These are phyloP conservation scores for Claviceps sorghi DNA, from an alignment of 2,329 filamentous ascomycete genomes.

Conservation along the genomic window DNA sequence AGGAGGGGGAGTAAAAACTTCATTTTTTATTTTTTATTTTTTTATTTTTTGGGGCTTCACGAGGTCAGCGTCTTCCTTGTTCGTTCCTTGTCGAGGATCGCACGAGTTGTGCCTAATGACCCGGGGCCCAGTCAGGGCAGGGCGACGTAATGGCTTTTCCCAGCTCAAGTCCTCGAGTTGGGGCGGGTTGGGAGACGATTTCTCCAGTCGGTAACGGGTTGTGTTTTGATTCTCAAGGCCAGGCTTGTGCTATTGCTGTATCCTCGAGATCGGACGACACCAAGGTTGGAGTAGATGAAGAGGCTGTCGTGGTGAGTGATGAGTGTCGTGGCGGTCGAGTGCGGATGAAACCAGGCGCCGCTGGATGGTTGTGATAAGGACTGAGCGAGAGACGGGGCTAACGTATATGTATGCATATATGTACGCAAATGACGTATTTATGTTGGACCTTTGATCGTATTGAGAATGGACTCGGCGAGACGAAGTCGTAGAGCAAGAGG, in stretches of 20 bases:
- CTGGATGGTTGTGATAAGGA: background rate
- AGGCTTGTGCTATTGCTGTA: too few relatives aligned
- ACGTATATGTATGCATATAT: background rate
- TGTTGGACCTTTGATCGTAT: background rate
- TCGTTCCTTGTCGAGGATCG: background rate
- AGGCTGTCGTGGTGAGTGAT: background rate
- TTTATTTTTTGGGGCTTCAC: background rate
- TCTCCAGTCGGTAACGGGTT: too few relatives aligned
- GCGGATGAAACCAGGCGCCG: too few relatives aligned
- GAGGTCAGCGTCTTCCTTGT: background rate
- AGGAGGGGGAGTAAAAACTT: conserved; percentile 2
- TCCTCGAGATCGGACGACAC: background rate
- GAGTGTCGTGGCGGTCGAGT: background rate
- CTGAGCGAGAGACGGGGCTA: background rate
- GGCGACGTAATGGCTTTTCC: background rate
- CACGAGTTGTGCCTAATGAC: background rate
- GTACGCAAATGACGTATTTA: background rate
- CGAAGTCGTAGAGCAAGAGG: too few relatives aligned
- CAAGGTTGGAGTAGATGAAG: background rate
- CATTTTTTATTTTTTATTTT: background rate
- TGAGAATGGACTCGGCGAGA: too few relatives aligned
- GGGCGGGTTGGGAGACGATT: too few relatives aligned
- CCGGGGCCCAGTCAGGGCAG: background rate
- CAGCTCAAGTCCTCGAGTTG: too few relatives aligned
- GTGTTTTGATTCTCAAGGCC: too few relatives aligned